Percentiles rank a stretch among this genome's conserved stretches.
These are phyloP conservation scores for Myrmaecium sp. DNA, from an alignment of 2,329 filamentous ascomycete species.

Conservation along the genomic window DNA sequence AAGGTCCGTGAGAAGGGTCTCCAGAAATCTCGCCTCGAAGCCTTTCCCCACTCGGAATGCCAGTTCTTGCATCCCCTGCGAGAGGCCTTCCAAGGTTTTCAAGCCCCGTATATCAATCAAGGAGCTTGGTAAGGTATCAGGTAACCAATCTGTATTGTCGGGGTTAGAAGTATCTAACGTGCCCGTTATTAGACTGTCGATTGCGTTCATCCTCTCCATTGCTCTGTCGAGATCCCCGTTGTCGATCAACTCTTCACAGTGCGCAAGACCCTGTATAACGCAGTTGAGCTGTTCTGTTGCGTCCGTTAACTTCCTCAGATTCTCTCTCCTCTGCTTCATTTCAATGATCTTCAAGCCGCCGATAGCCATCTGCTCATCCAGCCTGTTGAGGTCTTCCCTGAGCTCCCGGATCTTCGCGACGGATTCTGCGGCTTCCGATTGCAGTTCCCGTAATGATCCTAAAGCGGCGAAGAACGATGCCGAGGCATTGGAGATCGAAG, in stretches of 20 bases:
- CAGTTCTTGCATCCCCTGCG: constrained; percentile 57
- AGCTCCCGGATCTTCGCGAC: constrained; percentile 71
- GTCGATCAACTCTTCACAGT: constrained; percentile 69
- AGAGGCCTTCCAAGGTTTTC: constrained; percentile 64
- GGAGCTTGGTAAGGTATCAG: constrained; percentile 19
- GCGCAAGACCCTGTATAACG: constrained; percentile 57
- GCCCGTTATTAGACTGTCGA: constrained; percentile 70
- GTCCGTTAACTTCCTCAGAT: constrained; percentile 64
- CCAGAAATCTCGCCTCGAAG: constrained; percentile 67
- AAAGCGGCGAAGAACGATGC: constrained; percentile 92
- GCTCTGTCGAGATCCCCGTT: constrained; percentile 69
- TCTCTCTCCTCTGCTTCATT: constrained; percentile 65
- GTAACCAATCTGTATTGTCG: constrained; percentile 15
- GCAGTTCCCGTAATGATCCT: constrained; percentile 76
- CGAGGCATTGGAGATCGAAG: constrained; percentile 87
- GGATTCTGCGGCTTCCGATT: constrained; percentile 82
- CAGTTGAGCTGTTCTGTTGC: constrained; percentile 69
- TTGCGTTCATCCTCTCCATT: constrained; percentile 55
- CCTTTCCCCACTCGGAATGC: constrained; percentile 70
- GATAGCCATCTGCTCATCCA: constrained; percentile 77
- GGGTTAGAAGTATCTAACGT: constrained; percentile 31
- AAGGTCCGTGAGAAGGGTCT: constrained; percentile 62
- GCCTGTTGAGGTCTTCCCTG: constrained; percentile 57
- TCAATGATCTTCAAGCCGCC: constrained; percentile 75
- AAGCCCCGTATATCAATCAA: constrained; percentile 58